A percentile compares a stretch with the other conserved stretches of the same genome.
These are phyloP conservation scores for Dendrocalamus sinicus DNA, from an alignment of 176 grass and related monocot genomes.

Conservation along the genomic window DNA sequence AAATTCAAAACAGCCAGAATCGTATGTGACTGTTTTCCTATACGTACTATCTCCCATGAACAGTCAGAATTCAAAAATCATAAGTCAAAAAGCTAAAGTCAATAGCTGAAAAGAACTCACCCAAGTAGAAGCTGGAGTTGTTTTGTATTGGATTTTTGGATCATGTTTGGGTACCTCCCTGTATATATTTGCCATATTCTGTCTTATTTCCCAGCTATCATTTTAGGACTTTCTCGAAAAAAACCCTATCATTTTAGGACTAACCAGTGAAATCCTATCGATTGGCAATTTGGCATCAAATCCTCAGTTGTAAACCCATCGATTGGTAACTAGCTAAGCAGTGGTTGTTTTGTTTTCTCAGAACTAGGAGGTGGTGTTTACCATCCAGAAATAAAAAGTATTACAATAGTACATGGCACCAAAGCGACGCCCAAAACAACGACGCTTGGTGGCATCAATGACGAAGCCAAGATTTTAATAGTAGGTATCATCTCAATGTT, in stretches of 20 bases:
- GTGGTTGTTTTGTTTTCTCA: background rate
- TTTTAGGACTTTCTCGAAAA: background rate
- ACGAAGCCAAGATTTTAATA: too few relatives aligned
- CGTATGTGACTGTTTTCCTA: too few relatives aligned
- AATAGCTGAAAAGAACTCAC: too few relatives aligned
- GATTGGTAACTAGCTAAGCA: background rate
- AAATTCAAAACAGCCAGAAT: too few relatives aligned
- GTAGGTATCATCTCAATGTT: too few relatives aligned
- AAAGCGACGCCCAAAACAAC: background rate
- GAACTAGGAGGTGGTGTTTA: background rate
- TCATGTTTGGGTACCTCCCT: background rate
- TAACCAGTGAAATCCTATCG: background rate
- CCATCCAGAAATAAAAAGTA: too few relatives aligned
- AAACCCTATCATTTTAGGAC: too few relatives aligned
- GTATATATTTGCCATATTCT: background rate
- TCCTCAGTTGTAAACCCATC: background rate
- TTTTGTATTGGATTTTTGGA: background rate
- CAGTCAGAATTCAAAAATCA: too few relatives aligned
- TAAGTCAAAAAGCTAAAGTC: too few relatives aligned
- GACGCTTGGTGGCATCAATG: background rate
- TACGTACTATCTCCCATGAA: too few relatives aligned
- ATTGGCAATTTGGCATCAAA: background rate
- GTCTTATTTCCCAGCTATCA: background rate
- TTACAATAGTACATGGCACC: background rate
- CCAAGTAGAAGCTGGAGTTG: too few relatives aligned